Conservation (phyloP, 1,139 yeast genomes). For the Hyphopichia buzzinii region DNA sequence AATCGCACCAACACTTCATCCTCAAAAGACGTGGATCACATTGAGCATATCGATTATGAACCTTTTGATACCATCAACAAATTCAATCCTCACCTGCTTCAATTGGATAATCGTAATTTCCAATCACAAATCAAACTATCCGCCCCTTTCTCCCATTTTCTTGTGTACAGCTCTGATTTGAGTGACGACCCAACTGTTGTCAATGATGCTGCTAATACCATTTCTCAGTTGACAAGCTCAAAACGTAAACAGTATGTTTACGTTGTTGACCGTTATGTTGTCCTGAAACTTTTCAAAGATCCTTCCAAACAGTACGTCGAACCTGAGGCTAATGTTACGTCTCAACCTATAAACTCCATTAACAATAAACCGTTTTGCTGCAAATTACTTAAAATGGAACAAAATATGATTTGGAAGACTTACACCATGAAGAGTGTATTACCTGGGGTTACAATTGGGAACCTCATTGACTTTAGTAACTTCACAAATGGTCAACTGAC, state of each 20-base stretch:
- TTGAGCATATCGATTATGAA: slow-evolving; percentile 13
- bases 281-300: slow-evolving; percentile 5
- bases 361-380: slow-evolving; percentile 18
- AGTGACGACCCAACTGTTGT: neutral
- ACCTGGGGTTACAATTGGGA: slow-evolving; percentile 32
- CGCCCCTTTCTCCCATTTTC: slow-evolving; percentile 33
- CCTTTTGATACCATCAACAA: slow-evolving; percentile 10
- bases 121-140: slow-evolving; percentile 28
- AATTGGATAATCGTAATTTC: slow-evolving; percentile 33
- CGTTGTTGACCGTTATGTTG: slow-evolving; percentile 7
- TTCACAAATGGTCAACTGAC: slow-evolving; percentile 8
- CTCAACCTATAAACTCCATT: slow-evolving; percentile 16
- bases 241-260: slow-evolving; percentile 6
- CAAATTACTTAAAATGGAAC: slow-evolving; percentile 33
- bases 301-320: slow-evolving; percentile 3
- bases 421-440: slow-evolving; percentile 32
- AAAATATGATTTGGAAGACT: slow-evolving; percentile 35
- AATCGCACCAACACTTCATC: slow-evolving; percentile 4
- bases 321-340: slow-evolving; percentile 1
- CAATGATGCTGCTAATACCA: slow-evolving; percentile 4
- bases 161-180: slow-evolving; percentile 24
- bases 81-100: slow-evolving; percentile 8
- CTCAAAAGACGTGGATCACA: slow-evolving; percentile 7
- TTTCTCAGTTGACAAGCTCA: slow-evolving; percentile 4
- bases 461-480: slow-evolving; percentile 30